phyloP scores from a whole-genome alignment of 495 filamentous ascomycete genomes.

The Immersiella caudata region DNA sequence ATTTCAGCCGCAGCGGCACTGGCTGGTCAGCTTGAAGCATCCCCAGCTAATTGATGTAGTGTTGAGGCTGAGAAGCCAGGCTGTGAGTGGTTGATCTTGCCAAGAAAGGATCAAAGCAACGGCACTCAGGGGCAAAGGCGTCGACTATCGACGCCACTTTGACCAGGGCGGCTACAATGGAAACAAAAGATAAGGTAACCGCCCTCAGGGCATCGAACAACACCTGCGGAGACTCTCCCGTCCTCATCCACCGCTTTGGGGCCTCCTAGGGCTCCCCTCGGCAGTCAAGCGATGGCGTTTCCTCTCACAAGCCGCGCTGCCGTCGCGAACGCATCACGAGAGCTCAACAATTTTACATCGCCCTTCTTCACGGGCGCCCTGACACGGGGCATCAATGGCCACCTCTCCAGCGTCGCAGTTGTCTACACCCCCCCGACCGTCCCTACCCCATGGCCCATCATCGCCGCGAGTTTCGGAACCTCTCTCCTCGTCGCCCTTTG shows the following conservation, averaged over 20 bases:
- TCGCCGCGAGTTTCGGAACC: constrained; percentile 3
- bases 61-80: constrained; percentile 1
- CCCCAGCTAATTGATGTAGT: neutral
- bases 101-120: constrained; percentile 7
- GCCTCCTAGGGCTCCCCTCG: neutral
- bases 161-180: neutral
- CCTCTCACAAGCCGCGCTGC: neutral
- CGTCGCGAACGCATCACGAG: constrained; percentile 6
- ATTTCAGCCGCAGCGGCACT: neutral
- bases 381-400: constrained; percentile 6
- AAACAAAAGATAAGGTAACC: neutral
- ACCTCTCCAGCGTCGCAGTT: constrained; percentile 4
- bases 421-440: neutral
- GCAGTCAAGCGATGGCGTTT: constrained; percentile 2
- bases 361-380: constrained; percentile 4
- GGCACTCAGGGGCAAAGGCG: constrained; percentile 6
- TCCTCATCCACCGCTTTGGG: neutral
- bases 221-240: neutral
- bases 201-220: neutral
- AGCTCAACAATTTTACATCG: constrained; percentile 7
- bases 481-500: constrained; percentile 1
- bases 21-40: neutral
- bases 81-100: neutral
- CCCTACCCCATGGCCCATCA: neutral
- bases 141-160: neutral